Base-by-base conservation (phyloP, 2,329 filamentous ascomycete genomes). In the Colletotrichum sp. region DNA sequence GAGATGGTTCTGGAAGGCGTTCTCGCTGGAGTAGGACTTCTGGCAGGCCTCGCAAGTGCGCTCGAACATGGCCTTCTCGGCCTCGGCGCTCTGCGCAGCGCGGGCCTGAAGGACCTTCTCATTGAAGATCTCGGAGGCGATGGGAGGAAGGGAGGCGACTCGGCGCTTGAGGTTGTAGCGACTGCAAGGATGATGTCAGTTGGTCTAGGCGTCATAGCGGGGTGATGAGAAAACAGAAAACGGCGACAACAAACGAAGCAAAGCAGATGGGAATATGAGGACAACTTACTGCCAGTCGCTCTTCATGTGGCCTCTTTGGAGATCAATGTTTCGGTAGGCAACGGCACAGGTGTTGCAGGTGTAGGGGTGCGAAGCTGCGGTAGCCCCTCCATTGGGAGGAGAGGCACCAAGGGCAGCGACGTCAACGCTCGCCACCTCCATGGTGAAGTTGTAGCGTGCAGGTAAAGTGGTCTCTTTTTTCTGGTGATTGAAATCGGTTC, bases 321-420 rank as follows among this genome's bases (percentile, higher is more conserved):
- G 90, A 83, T 99, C 96, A 84, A 95, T 96, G 83, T 95, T 96
- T 79, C 96, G 94, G 87, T 99, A 99, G 68, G 96, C 97, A 80
- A 99, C 96, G 84, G 98, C 95, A 83, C 97, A 99, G 74, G 96
- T 97, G 86, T 99, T 99, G 92, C 97, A 99, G 72, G 96, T 99
- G 87, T 96, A 99, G 3, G 97, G 96, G 83, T 98, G 95, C 30
- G 93, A 90, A 36, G 90, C 82, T 55, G 70, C 70, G 18, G 86
- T 81, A 9, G 83, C 84, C 78, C 81, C 82, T 71, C 80, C 80
- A 63, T 80, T 79, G 34, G 80, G 79, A 30, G 70, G 65, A 67
- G 67, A 61, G 38, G 57, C 38, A 32, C 75, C 77, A 18, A 78
- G 72, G 26, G 75, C 70, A 71, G 77, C 77, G 63, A 78, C 72